Evolutionary conservation across 768 basidiomycete genomes (phyloP).

Genomic region (Hysterangium stoloniferum): DNA sequence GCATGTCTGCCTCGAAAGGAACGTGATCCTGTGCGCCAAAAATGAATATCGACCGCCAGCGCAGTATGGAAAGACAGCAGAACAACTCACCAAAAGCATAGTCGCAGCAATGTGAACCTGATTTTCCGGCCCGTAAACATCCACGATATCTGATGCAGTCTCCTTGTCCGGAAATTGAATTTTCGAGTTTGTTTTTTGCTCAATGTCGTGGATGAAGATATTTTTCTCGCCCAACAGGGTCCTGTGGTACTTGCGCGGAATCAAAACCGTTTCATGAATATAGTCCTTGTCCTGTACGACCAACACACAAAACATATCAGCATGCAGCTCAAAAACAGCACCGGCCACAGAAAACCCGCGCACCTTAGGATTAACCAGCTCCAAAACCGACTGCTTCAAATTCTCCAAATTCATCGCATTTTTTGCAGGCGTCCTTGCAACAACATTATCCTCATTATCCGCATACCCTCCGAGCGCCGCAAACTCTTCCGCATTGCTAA

Average conservation of each 20-base stretch:
- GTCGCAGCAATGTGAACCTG: slow-evolving; percentile 96
- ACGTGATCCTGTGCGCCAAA: slow-evolving; percentile 80
- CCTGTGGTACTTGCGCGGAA: slow-evolving; percentile 92
- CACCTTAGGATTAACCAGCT: slow-evolving; percentile 93
- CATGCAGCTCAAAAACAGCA: slow-evolving; percentile 7
- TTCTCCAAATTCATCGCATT: slow-evolving; percentile 93
- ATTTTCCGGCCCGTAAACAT: slow-evolving; percentile 94
- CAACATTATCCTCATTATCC: slow-evolving; percentile 97
- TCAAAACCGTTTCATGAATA: slow-evolving; percentile 85
- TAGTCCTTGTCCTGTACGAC: slow-evolving; percentile 95
- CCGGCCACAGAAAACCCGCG: slow-evolving; percentile 15
- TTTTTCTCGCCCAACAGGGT: slow-evolving; percentile 92
- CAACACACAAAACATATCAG: neutral
- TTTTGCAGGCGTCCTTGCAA: slow-evolving; percentile 97
- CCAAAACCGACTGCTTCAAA: slow-evolving; percentile 94
- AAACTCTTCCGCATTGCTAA: slow-evolving; percentile 96
- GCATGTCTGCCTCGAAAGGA: slow-evolving; percentile 93
- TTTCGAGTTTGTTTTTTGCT: slow-evolving; percentile 89
- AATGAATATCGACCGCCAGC: neutral
- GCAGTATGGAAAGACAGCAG: neutral
- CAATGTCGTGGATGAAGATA: slow-evolving; percentile 96
- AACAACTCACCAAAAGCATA: slow-evolving; percentile 73
- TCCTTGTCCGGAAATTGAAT: slow-evolving; percentile 93
- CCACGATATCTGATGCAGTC: slow-evolving; percentile 87
- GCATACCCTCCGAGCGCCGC: slow-evolving; percentile 89